A percentile compares a stretch with the other conserved stretches of the same genome.
These are phyloP conservation scores for Furcasterigmium furcatum DNA, from an alignment of 2,329 filamentous ascomycete species.

Conservation along the genomic window DNA sequence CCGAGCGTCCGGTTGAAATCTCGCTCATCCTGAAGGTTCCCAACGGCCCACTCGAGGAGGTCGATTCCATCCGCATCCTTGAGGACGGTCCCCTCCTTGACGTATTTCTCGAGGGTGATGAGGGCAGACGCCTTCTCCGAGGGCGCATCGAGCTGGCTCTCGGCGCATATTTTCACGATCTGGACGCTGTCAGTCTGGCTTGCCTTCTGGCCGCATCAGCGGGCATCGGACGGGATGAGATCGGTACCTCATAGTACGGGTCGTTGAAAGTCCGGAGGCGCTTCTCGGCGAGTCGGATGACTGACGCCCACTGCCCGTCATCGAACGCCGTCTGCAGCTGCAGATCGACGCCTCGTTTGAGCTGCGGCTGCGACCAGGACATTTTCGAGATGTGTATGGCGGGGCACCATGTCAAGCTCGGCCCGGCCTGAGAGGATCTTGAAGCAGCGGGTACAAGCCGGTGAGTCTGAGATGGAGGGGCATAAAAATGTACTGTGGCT, in stretches of 20 bases:
- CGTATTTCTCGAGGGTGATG: conserved; percentile 39
- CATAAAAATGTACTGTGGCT: background rate
- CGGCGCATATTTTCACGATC: conserved; percentile 46
- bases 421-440: conserved; percentile 3
- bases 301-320: conserved; percentile 50
- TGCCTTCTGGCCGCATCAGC: too few species aligned
- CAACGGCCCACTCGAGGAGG: conserved; percentile 52
- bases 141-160: conserved; percentile 49
- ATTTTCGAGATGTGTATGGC: conserved; percentile 16
- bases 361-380: conserved; percentile 24
- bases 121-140: conserved; percentile 40
- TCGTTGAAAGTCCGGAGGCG: conserved; percentile 46
- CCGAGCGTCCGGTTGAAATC: conserved; percentile 47
- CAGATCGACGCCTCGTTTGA: conserved; percentile 49
- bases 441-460: background rate
- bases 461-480: conserved; percentile 4
- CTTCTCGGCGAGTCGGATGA: conserved; percentile 50
- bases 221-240: too few species aligned
- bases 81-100: conserved; percentile 41
- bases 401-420: conserved; percentile 16
- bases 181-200: conserved; percentile 14
- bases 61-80: conserved; percentile 49
- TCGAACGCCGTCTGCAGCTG: conserved; percentile 54
- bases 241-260: conserved; percentile 53
- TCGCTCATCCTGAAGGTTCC: conserved; percentile 29